Conservation (phyloP, 768 basidiomycete genomes). For the Porphyrellus cyaneotinctus region DNA sequence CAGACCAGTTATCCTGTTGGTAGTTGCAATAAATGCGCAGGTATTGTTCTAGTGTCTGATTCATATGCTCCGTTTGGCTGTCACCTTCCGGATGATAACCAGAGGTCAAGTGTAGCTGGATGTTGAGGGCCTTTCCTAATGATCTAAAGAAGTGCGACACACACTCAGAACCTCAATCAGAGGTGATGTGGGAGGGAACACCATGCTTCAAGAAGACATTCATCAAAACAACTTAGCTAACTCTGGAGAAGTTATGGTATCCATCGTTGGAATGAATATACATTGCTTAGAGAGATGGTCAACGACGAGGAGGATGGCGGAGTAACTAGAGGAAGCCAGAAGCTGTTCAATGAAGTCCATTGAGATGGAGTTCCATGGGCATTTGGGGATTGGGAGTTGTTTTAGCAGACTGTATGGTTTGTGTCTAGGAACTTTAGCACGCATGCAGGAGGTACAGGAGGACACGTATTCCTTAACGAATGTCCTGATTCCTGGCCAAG, state of each 20-base stretch:
- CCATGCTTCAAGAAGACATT: not conserved
- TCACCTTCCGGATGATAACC: not conserved
- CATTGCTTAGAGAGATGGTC: not conserved
- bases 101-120: not conserved
- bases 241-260: not conserved
- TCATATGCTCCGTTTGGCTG: not conserved
- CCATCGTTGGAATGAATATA: not conserved
- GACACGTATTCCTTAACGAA: not conserved
- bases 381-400: not conserved
- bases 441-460: not conserved
- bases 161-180: not conserved
- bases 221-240: not conserved
- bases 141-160: not conserved
- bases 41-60: not conserved
- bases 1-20: conserved; percentile 2
- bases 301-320: not conserved
- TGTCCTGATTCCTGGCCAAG: not conserved
- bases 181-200: conserved; percentile 1
- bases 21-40: not conserved
- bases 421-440: not conserved
- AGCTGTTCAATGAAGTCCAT: not conserved
- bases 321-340: not conserved
- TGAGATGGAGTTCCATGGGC: not conserved
- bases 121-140: not conserved
- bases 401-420: not conserved